These are phyloP conservation scores for Tetrahymena malaccensis DNA, from an alignment of 73 alveolate genomes.

Conservation along the genomic window DNA sequence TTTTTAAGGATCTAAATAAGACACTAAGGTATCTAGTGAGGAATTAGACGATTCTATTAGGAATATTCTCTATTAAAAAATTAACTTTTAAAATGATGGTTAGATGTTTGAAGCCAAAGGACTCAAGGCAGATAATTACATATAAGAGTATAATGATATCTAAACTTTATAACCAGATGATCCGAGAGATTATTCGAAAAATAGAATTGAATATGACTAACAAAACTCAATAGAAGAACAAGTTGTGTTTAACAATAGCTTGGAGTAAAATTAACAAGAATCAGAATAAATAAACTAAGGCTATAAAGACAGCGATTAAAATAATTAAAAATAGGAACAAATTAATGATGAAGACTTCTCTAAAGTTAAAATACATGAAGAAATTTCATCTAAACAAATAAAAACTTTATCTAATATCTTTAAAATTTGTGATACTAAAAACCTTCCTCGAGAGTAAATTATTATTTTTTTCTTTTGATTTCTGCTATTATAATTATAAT, in stretches of 20 bases:
- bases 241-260: background rate
- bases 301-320: background rate
- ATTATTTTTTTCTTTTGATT: background rate
- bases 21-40: background rate
- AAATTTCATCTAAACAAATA: background rate
- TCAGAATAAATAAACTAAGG: background rate
- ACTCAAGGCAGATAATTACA: background rate
- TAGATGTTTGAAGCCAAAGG: background rate
- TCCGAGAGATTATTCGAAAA: background rate
- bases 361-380: background rate
- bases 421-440: background rate
- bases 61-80: background rate
- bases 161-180: background rate
- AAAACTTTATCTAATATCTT: background rate
- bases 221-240: background rate
- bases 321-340: background rate
- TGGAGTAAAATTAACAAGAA: background rate
- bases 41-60: background rate
- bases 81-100: background rate
- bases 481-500: background rate
- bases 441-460: background rate
- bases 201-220: background rate
- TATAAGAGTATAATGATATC: background rate
- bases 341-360: background rate
- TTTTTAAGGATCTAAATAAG: background rate